Evolutionary conservation across 306 rosid species (phyloP), one percentile per base, ranked within the genome.

Genomic region (Hippophae gyantsensis): DNA sequence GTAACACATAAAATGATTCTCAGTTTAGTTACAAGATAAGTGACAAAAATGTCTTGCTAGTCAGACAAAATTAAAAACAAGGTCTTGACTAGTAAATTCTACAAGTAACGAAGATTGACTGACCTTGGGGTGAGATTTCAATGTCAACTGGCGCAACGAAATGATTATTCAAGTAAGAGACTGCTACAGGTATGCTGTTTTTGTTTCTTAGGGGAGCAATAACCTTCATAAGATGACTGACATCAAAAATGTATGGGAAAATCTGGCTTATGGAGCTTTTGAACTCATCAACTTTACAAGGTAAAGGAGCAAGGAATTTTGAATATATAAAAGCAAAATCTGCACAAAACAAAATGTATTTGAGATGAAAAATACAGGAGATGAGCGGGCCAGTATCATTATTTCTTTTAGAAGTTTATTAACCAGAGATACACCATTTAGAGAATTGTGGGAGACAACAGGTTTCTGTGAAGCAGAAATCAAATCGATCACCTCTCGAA

Each of bases 401-500:
- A 51, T 41, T 77, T 63, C 48, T 61, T 63, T 58, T 42, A 44
- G 49, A 69, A 66, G 69, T 68, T 60, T 61, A 52, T 65, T 64
- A 70, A 73, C 48, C 18, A 80, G 95, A 78, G 77, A 81, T 61
- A 76, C 76, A 87, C 98, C 96, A 73, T 78, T 75, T 70, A 85
- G 95, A 70, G 84, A 74, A 81, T 75, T 80, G 89, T 79, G 78
- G 79, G 84, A 87, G 84, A 92, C 81, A 78, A 92, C 82, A 74
- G 95, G 98, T 78, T 85, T 87, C 87, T 81, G 77, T 78, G 96
- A 92, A 79, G 98, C 89, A 74, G 98, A 92, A 68, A 92, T 83
- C 89, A 81, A 76, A 64, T 92, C 98, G 76, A 92, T 85, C 89
- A 85, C 95, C 92, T 92, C 96, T 67, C 96, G 89, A 50, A 92